phyloP scores from a whole-genome alignment of 2,329 filamentous ascomycete species.

The Cytospora piceicola region DNA sequence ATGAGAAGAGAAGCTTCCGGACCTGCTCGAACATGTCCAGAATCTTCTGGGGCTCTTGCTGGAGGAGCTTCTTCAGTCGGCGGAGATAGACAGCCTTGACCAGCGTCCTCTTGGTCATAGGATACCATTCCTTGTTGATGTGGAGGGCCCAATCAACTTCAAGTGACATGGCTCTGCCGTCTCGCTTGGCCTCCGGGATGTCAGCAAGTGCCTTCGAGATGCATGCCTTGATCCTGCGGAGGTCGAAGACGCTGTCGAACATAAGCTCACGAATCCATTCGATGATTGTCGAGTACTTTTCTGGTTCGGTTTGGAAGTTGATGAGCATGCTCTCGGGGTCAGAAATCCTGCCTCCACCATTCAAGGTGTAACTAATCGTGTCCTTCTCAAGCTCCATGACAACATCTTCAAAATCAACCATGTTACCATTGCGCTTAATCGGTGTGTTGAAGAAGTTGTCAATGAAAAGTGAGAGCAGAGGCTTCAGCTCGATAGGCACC shows the following conservation, averaged over 20 bases:
- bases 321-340: slow-evolving; percentile 83
- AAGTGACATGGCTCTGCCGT: slow-evolving; percentile 69
- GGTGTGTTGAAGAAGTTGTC: slow-evolving; percentile 96
- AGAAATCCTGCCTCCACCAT: slow-evolving; percentile 68
- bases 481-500: slow-evolving; percentile 81
- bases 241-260: slow-evolving; percentile 87
- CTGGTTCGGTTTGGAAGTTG: slow-evolving; percentile 81
- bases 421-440: slow-evolving; percentile 74
- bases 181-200: slow-evolving; percentile 88
- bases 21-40: slow-evolving; percentile 78
- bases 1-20: slow-evolving; percentile 74
- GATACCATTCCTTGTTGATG: slow-evolving; percentile 73
- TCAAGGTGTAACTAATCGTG: slow-evolving; percentile 81
- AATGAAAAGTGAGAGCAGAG: slow-evolving; percentile 80
- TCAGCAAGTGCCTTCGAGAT: slow-evolving; percentile 86
- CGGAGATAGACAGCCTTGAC: slow-evolving; percentile 89
- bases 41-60: slow-evolving; percentile 74
- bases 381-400: slow-evolving; percentile 90
- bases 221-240: slow-evolving; percentile 63
- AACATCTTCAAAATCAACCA: slow-evolving; percentile 86
- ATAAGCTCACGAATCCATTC: slow-evolving; percentile 85
- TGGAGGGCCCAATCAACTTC: slow-evolving; percentile 79
- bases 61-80: slow-evolving; percentile 78
- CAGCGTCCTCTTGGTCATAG: slow-evolving; percentile 78
- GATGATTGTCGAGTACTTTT: slow-evolving; percentile 83